Evolutionary conservation across 1,284 basidiomycete genomes (phyloP), one percentile per base, ranked within the genome.

Genomic region (Cutaneotrichosporon sp.): DNA sequence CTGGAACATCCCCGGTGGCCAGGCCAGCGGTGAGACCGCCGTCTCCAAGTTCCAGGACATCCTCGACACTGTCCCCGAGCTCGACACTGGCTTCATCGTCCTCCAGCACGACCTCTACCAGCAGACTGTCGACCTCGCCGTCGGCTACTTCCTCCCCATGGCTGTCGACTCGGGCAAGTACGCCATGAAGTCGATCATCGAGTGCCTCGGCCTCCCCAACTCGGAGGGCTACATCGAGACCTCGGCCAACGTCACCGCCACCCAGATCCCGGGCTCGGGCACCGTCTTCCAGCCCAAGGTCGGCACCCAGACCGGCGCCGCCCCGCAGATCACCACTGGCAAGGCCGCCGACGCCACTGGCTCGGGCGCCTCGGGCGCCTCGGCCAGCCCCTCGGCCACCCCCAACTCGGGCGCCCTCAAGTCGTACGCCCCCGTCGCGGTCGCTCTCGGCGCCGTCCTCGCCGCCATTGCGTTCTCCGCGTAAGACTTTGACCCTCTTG

Each of bases 51-150:
- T 82, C 65, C 70, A 81, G 60, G 68, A 66, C 45, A 82, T 83
- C 67, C 65, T 82, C 52, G 70, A 75, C 66, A 71, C 70, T 56
- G 80, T 71, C 71, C 54, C 62, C 47, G 58, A 72, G 53, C 68
- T 82, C 63, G 67, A 74, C 66, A 78, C 72, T 56, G 91, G 91
- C 46, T 95, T 95, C 83, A 88, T 94, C 73, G 92, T 95, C 50
- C 84, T 98, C 57, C 83, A 91, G 75, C 92, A 95, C 74, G 92
- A 95, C 79, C 81, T 95, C 51, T 94, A 87, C 75, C 83, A 89
- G 71, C 86, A 90, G 72, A 90, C 89, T 14, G 91, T 95, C 56
- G 91, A 95, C 71, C 86, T 97, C 64, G 92, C 92, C 33, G 84
- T 90, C 64, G 90, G 91, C 52, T 94, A 92, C 81, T 89, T 90